Evolutionary conservation across 225 moss, liverwort and hornwort species (phyloP).

Genomic region (Physcomitrellopsis africana): DNA sequence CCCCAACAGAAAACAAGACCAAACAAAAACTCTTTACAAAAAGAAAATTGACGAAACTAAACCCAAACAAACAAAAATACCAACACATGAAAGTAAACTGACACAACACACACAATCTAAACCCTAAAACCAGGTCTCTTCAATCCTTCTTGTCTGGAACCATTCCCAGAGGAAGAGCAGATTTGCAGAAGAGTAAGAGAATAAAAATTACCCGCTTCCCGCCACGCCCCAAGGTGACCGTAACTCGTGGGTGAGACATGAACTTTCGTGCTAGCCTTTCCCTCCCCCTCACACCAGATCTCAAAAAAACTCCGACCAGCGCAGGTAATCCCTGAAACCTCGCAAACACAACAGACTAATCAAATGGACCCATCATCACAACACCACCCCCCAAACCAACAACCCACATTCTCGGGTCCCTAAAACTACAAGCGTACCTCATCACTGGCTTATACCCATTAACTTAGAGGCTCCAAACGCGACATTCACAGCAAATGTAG

Average conservation of each 20-base stretch:
- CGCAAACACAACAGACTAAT: not conserved
- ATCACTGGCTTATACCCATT: not conserved
- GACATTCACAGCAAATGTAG: not conserved
- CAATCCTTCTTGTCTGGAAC: not conserved
- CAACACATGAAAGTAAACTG: not conserved
- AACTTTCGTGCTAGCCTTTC: conserved; percentile 29
- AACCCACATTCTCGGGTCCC: not conserved
- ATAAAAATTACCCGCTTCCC: conserved; percentile 59
- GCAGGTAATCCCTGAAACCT: not conserved
- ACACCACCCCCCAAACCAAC: not conserved
- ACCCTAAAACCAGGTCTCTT: conserved; percentile 31
- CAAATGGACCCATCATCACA: not conserved
- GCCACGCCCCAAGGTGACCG: conserved; percentile 61
- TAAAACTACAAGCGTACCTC: not conserved
- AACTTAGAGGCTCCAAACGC: not conserved
- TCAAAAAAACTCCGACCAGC: not conserved
- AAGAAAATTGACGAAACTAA: not conserved
- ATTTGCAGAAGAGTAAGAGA: not conserved
- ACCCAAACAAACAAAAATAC: not conserved
- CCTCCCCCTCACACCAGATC: not conserved
- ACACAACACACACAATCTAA: conserved; percentile 20
- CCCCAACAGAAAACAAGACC: not conserved
- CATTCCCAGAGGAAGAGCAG: no score
- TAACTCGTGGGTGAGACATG: conserved; percentile 75
- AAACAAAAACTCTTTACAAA: not conserved